Percentiles rank a stretch among this genome's conserved stretches.
Evolutionary conservation across 1,139 yeast species (phyloP).

Genomic region (Yamadazyma mexicana): DNA sequence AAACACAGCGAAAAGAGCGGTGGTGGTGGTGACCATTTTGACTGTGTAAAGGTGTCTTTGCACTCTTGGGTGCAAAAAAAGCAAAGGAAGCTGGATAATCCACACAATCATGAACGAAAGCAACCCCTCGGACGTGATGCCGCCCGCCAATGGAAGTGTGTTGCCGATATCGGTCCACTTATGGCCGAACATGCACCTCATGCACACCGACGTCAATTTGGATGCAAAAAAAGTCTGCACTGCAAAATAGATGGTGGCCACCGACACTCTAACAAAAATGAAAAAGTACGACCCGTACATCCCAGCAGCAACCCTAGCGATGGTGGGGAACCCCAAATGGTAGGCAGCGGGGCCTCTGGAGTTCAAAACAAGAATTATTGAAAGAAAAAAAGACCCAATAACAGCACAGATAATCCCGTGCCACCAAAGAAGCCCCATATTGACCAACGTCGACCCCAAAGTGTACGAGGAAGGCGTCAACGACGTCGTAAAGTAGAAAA

Average conservation of each 20-base stretch:
- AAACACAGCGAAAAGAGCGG: slow-evolving; percentile 4
- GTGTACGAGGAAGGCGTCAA: slow-evolving; percentile 13
- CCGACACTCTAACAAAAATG: slow-evolving; percentile 12
- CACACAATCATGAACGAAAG: slow-evolving; percentile 11
- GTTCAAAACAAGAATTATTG: slow-evolving; percentile 10
- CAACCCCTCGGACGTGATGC: slow-evolving; percentile 11
- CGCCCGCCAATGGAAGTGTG: slow-evolving; percentile 6
- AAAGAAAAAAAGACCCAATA: slow-evolving; percentile 12
- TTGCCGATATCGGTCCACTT: slow-evolving; percentile 11
- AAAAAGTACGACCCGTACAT: slow-evolving; percentile 14
- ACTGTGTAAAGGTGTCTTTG: slow-evolving; percentile 12
- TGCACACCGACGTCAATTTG: slow-evolving; percentile 8
- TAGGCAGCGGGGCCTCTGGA: slow-evolving; percentile 13
- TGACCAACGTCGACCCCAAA: slow-evolving; percentile 12
- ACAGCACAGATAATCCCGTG: slow-evolving; percentile 14
- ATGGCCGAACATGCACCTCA: slow-evolving; percentile 14
- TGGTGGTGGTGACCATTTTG: slow-evolving; percentile 12
- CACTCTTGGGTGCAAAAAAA: slow-evolving; percentile 11
- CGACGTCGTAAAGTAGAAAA: slow-evolving; percentile 14
- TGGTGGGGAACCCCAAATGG: slow-evolving; percentile 14
- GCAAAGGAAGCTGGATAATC: slow-evolving; percentile 11
- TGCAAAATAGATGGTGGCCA: slow-evolving; percentile 14
- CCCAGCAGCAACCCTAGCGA: slow-evolving; percentile 12
- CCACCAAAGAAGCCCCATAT: slow-evolving; percentile 13
- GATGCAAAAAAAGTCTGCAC: slow-evolving; percentile 14